Conservation (phyloP, 2,329 filamentous ascomycete species). For the Atkinsonella texensis region DNA sequence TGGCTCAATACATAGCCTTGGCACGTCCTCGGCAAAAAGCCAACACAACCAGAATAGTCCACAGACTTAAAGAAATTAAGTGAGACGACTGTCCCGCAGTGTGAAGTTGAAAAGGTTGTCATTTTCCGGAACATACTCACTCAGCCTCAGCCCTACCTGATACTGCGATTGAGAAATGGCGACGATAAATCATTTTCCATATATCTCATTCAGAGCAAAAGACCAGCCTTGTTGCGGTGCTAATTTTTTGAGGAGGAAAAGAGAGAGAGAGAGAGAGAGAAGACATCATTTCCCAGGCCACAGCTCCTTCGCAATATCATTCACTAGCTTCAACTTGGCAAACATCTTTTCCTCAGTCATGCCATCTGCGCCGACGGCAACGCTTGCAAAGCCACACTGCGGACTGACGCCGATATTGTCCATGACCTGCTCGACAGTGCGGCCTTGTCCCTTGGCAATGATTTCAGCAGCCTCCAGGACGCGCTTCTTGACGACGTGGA, state of each 20-base stretch:
- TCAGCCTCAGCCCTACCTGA: too few relatives aligned
- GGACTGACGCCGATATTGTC: constrained; percentile 55
- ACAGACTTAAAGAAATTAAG: too few relatives aligned
- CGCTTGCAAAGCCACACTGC: constrained; percentile 60
- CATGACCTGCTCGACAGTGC: constrained; percentile 50
- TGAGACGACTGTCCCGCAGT: too few relatives aligned
- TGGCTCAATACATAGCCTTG: too few relatives aligned
- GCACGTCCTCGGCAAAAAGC: too few relatives aligned
- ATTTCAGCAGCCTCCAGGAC: constrained; percentile 49
- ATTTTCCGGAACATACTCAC: too few relatives aligned
- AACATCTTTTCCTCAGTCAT: constrained; percentile 58
- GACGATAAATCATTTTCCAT: too few relatives aligned
- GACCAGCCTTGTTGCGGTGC: too few relatives aligned
- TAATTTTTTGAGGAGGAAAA: not conserved
- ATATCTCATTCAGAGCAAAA: too few relatives aligned
- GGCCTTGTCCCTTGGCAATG: constrained; percentile 51
- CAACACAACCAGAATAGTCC: too few relatives aligned
- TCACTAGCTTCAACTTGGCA: constrained; percentile 56
- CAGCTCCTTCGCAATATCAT: constrained; percentile 51
- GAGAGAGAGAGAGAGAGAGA: not conserved
- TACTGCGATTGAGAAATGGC: too few relatives aligned
- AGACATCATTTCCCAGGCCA: constrained; percentile 31
- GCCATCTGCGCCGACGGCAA: constrained; percentile 51
- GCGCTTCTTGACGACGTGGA: constrained; percentile 39
- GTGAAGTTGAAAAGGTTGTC: too few relatives aligned